Percentiles rank a stretch among this genome's conserved stretches.
These are phyloP conservation scores for Ceratocystis lukuohia DNA, from an alignment of 2,329 filamentous ascomycete genomes.

Conservation along the genomic window DNA sequence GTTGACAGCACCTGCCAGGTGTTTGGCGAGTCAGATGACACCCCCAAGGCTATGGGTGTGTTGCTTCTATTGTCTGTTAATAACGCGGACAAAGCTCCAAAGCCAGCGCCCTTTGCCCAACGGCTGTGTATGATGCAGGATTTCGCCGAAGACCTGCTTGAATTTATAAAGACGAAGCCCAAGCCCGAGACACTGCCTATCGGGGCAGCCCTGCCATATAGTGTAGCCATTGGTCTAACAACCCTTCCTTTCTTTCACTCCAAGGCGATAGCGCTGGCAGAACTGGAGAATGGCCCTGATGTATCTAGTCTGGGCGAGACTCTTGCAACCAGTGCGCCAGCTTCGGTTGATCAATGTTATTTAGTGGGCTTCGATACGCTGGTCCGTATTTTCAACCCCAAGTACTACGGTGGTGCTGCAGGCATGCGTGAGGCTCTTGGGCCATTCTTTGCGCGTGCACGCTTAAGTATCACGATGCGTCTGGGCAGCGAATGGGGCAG, in stretches of 20 bases:
- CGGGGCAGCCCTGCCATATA: neutral
- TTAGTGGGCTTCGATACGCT: constrained; percentile 66
- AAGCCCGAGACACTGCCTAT: neutral
- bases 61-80: constrained; percentile 48
- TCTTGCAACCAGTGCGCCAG: too few species aligned
- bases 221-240: constrained; percentile 55
- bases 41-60: constrained; percentile 27
- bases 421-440: constrained; percentile 32
- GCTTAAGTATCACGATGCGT: constrained; percentile 50
- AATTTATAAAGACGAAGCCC: neutral
- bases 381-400: constrained; percentile 56
- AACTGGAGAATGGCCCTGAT: constrained; percentile 32
- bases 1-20: neutral
- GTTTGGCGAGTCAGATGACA: neutral
- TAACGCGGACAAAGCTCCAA: constrained; percentile 53
- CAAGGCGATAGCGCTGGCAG: constrained; percentile 47
- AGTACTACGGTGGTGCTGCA: constrained; percentile 45
- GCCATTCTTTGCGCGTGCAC: constrained; percentile 50
- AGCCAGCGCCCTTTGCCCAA: constrained; percentile 53
- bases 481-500: constrained; percentile 47
- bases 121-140: constrained; percentile 58
- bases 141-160: constrained; percentile 45
- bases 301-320: constrained; percentile 9
- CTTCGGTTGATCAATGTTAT: constrained; percentile 44
- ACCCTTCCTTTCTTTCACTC: constrained; percentile 61